Percentiles rank a stretch among this genome's conserved stretches.
Evolutionary conservation across 1,139 yeast species (phyloP).

Genomic region (Nematodospora anomalae): DNA sequence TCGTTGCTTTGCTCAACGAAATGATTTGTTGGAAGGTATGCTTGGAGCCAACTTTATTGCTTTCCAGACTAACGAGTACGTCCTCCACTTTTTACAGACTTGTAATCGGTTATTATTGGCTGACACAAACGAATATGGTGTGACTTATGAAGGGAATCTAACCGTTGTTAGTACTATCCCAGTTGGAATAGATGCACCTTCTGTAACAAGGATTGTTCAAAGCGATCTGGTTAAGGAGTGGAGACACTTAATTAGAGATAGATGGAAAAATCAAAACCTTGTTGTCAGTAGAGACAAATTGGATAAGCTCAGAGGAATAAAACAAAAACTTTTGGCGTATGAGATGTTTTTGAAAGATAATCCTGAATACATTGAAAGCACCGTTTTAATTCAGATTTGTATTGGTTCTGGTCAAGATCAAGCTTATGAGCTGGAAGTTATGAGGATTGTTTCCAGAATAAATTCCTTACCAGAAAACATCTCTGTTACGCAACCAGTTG

Average conservation of each 20-base stretch:
- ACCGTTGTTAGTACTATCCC: constrained; percentile 71
- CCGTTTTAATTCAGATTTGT: constrained; percentile 83
- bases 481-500: constrained; percentile 81
- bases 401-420: constrained; percentile 50
- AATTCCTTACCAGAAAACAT: constrained; percentile 74
- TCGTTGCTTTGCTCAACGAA: constrained; percentile 88
- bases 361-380: constrained; percentile 68
- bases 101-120: constrained; percentile 81
- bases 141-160: constrained; percentile 65
- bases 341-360: constrained; percentile 70
- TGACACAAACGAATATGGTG: constrained; percentile 75
- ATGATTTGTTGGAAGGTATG: constrained; percentile 73
- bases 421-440: constrained; percentile 68
- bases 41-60: constrained; percentile 86
- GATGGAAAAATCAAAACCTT: constrained; percentile 72
- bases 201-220: constrained; percentile 48
- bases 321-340: constrained; percentile 84
- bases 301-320: constrained; percentile 84
- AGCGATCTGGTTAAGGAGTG: constrained; percentile 62
- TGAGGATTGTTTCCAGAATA: constrained; percentile 79
- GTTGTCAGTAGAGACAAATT: constrained; percentile 88
- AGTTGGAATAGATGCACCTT: constrained; percentile 81
- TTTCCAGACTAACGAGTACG: constrained; percentile 91
- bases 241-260: constrained; percentile 68
- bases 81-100: constrained; percentile 90